Evolutionary conservation across 2,329 filamentous ascomycete species (phyloP), one percentile per base, ranked within the genome.

Genomic region (Sphaerulina musiva): DNA sequence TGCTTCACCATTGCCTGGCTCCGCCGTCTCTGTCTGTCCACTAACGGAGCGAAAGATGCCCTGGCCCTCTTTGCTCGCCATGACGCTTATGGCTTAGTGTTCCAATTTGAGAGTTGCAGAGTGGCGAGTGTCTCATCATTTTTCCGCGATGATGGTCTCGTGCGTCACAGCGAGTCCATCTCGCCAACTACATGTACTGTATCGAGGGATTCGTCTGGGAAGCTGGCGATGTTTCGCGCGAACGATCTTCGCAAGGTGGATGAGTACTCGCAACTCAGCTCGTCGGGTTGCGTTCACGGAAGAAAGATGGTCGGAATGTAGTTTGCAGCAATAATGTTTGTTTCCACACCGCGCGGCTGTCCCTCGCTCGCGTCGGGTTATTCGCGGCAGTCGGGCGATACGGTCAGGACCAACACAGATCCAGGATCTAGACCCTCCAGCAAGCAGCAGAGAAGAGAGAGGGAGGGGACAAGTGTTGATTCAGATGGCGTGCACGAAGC

Each of bases 1-100:
- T 14, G 42, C 46, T 39, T 51, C 54, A 48, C 45, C 48, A 44
- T 36, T 53, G 17, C 67, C 58, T 39, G 70, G 70, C 62, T 73
- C 71, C 51, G 67, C 67, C 51, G 68, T 69, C 66, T 72, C 66
- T 39, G 55, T 54, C 53, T 65, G 65, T 57, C 68, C 71, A 40
- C 67, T 68, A 46, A 71, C 61, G 61, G 69, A 71, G 60, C 67
- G 67, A 57, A 69, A 72, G 59, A 58, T 64, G 59, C 62, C 59
- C 40, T 48, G 51, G 54, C 47, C 58, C 59, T 70, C 61, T 60
- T 59, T 60, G 63, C 55, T 64, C 60, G 68, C 64, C 66, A 68
- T 69, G 58, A 59, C 31, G 8, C 40, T 45, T n/a, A 10, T 41
- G 48, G 9, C 48, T 14, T 23, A 12, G 17, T 44, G 48, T 51